Conservation (phyloP, 805 yeast genomes). For the Wickerhamiella domercqiae region DNA sequence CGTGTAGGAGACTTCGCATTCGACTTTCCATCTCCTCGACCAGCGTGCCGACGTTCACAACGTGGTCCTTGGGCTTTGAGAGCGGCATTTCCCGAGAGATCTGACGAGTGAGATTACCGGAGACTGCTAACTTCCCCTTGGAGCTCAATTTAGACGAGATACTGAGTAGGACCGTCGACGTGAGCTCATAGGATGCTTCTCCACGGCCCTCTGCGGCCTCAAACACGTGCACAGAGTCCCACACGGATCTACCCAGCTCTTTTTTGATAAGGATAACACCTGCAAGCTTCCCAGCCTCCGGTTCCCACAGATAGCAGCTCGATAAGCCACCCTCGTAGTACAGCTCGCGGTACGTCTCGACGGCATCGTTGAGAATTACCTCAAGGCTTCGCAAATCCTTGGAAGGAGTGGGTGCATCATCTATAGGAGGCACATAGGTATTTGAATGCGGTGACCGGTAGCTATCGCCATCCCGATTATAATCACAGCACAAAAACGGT, state of each 20-base stretch:
- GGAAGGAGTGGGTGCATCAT: constrained; percentile 51
- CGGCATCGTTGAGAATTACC: constrained; percentile 69
- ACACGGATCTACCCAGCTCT: constrained; percentile 24
- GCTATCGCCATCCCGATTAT: constrained; percentile 88
- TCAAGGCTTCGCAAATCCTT: constrained; percentile 56
- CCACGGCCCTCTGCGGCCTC: constrained; percentile 40
- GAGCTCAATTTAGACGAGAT: constrained; percentile 29
- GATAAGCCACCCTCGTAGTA: constrained; percentile 92
- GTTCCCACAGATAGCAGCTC: constrained; percentile 85
- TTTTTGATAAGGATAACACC: constrained; percentile 84
- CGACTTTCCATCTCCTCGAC: constrained; percentile 82
- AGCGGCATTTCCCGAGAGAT: constrained; percentile 34
- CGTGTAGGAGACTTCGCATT: constrained; percentile 74
- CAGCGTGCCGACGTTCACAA: constrained; percentile 69
- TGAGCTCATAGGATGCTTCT: constrained; percentile 46
- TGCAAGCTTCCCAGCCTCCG: constrained; percentile 59
- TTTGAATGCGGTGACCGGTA: constrained; percentile 87
- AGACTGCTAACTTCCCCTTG: constrained; percentile 33
- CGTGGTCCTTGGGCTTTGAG: constrained; percentile 47
- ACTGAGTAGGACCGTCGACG: constrained; percentile 78
- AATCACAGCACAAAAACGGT: constrained; percentile 73
- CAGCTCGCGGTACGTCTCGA: constrained; percentile 81
- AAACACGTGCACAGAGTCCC: constrained; percentile 93
- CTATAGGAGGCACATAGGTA: constrained; percentile 42
- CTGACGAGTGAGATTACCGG: constrained; percentile 83